Evolutionary conservation across 2,329 filamentous ascomycete genomes (phyloP).

Genomic region (Hymenoscyphus linearis): DNA sequence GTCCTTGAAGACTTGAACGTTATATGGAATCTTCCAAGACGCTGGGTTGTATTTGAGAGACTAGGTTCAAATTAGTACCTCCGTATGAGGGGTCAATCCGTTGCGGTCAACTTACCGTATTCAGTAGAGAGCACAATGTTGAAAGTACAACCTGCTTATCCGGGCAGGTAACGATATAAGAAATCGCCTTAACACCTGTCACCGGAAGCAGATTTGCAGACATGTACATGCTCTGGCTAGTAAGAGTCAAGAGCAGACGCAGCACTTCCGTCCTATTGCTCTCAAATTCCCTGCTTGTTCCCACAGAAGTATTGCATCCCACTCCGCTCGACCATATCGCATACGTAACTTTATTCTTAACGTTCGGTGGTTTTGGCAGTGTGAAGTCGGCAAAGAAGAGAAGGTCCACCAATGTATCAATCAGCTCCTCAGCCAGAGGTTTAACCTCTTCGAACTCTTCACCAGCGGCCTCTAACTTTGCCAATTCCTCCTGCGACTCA

Average conservation of each 20-base stretch:
- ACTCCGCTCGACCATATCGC: constrained; percentile 98
- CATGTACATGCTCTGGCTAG: constrained; percentile 92
- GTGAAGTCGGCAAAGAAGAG: constrained; percentile 92
- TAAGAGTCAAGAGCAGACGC: constrained; percentile 76
- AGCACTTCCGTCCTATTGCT: constrained; percentile 89
- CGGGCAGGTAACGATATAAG: constrained; percentile 79
- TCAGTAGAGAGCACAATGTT: constrained; percentile 84
- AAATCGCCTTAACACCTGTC: constrained; percentile 76
- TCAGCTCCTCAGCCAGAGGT: constrained; percentile 84
- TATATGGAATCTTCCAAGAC: constrained; percentile 89
- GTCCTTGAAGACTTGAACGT: constrained; percentile 86
- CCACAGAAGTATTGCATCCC: constrained; percentile 84
- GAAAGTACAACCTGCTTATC: constrained; percentile 92
- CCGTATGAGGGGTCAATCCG: constrained; percentile 5
- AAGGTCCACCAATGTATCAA: constrained; percentile 83
- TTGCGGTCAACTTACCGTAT: constrained; percentile 63
- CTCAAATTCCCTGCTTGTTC: constrained; percentile 86
- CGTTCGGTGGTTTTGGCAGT: constrained; percentile 64
- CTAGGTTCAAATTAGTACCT: constrained; percentile 38
- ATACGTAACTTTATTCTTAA: constrained; percentile 78
- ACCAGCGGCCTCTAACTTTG: constrained; percentile 41
- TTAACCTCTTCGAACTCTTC: constrained; percentile 76
- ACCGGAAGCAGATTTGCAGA: constrained; percentile 73
- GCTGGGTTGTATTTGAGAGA: constrained; percentile 94
- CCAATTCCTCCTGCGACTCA: constrained; percentile 55